Conservation (phyloP, 1,284 basidiomycete species). For the Inonotus hispidus region DNA sequence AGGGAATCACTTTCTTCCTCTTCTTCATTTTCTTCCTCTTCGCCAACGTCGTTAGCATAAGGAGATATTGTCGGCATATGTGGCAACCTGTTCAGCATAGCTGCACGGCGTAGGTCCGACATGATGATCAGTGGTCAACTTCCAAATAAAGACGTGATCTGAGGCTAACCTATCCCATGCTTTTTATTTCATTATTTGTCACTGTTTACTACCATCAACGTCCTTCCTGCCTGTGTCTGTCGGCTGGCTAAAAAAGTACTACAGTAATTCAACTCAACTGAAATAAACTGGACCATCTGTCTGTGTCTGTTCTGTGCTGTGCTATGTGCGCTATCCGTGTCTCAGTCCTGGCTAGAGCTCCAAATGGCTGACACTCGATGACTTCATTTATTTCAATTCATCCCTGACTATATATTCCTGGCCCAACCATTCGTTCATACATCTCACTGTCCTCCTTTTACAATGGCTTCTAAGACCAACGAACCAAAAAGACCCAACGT, state of each 20-base stretch:
- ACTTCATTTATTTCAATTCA: too few relatives aligned
- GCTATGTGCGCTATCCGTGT: background rate
- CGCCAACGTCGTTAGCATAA: conserved; percentile 27
- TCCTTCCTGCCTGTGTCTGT: too few relatives aligned
- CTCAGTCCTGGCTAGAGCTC: background rate
- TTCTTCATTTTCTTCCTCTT: conserved; percentile 52
- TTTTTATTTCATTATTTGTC: background rate
- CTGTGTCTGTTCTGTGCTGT: too few relatives aligned
- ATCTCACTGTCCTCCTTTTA: too few relatives aligned
- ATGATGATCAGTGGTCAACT: conserved; percentile 31
- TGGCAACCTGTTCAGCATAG: conserved; percentile 65
- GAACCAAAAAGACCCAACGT: too few relatives aligned
- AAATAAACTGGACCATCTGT: too few relatives aligned
- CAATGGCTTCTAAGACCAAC: too few relatives aligned
- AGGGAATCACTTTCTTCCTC: conserved; percentile 59
- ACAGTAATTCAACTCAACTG: too few relatives aligned
- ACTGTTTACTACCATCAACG: too few relatives aligned
- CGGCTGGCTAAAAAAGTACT: too few relatives aligned
- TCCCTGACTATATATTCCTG: too few relatives aligned
- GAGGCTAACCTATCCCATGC: background rate
- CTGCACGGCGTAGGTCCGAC: conserved; percentile 66
- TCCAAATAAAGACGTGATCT: background rate
- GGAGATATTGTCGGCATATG: conserved; percentile 34
- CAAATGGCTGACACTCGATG: background rate
- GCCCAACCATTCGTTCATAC: too few relatives aligned